A percentile compares a stretch with the other conserved stretches of the same genome.
phyloP scores from a whole-genome alignment of 2,329 filamentous ascomycete species.

The Ustulina deusta region DNA sequence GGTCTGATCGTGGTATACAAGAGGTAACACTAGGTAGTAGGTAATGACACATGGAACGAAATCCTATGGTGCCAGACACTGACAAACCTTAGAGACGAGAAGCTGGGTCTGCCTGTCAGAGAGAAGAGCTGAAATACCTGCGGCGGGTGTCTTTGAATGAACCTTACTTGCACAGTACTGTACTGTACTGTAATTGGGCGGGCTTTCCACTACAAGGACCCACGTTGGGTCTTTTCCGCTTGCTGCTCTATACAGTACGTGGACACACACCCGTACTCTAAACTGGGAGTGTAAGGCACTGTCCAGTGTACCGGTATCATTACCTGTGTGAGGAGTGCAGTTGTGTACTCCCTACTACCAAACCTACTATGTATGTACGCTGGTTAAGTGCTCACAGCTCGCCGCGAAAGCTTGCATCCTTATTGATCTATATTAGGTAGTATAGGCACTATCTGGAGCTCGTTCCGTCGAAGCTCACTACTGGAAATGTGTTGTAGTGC shows the following conservation, averaged over 20 bases:
- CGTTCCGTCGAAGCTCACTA: no score
- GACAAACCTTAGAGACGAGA: no score
- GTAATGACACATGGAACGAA: slow-evolving; percentile 20
- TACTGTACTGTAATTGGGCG: not conserved
- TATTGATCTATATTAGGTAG: no score
- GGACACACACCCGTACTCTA: not conserved
- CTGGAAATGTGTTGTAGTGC: slow-evolving; percentile 9
- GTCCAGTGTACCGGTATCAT: not conserved
- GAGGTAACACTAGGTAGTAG: slow-evolving; percentile 21
- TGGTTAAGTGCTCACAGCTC: not conserved
- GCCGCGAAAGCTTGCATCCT: not conserved
- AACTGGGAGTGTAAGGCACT: not conserved
- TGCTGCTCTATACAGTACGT: slow-evolving; percentile 11
- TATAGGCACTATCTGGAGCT: no score
- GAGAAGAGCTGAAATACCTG: slow-evolving; percentile 9
- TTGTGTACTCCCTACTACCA: not conserved
- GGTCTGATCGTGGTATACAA: slow-evolving; percentile 4
- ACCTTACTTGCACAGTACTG: not conserved
- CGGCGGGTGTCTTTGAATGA: not conserved
- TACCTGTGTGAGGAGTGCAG: not conserved
- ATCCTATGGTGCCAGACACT: slow-evolving; percentile 5
- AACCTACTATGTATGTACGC: no score
- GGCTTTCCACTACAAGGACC: not conserved
- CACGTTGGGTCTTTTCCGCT: not conserved
- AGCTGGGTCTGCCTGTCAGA: no score